Base-by-base conservation (phyloP, 306 rosid species). In the Adenanthera pavonina region DNA sequence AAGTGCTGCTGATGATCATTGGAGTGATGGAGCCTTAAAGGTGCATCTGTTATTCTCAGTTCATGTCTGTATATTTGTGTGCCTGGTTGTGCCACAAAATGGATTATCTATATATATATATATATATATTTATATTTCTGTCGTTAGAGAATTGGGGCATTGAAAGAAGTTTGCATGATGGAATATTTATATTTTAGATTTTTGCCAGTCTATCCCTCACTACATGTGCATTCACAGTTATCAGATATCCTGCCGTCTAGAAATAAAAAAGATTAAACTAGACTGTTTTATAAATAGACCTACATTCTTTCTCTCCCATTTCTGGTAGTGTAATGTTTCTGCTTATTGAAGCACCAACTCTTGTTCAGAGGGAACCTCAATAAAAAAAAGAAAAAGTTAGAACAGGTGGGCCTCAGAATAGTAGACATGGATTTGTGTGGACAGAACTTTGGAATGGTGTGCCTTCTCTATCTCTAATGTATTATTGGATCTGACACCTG, bases 1-100 rank as follows among this genome's bases (percentile, higher is more conserved):
- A 89, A 88, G 82, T 79, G 98, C 85, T 64, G 99, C 98, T 47
- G 97, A 90, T 88, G 86, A 92, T 87, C 99, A 95, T 81, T 95
- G 99, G 99, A 95, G 96, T 81, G 98, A 92, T 46, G 99, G 99
- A 83, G 98, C 99, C 62, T 89, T 95, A 76, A 95, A 93, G 99
- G 98, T 95, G 77, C 81, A 67, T 81, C 34, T 76, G 54, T 78
- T 80, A n/a, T 82, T 69, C 66, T 60, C 66, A 30, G 66, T 54
- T 19, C 68, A 54, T 30, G 49, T 38, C 52, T 72, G 13, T 17
- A 67, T 19, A 66, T 35, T 70, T 76, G 60, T 87, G 54, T 65
- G 25, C 78, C 56, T 76, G 75, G 61, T 73, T 51, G 40, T 59
- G 67, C 35, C 51, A 49, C 68, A 53, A 71, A 44, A 71, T 49